Evolutionary conservation across 2,329 filamentous ascomycete species (phyloP).

Genomic region (Albophoma yamanashiensis): DNA sequence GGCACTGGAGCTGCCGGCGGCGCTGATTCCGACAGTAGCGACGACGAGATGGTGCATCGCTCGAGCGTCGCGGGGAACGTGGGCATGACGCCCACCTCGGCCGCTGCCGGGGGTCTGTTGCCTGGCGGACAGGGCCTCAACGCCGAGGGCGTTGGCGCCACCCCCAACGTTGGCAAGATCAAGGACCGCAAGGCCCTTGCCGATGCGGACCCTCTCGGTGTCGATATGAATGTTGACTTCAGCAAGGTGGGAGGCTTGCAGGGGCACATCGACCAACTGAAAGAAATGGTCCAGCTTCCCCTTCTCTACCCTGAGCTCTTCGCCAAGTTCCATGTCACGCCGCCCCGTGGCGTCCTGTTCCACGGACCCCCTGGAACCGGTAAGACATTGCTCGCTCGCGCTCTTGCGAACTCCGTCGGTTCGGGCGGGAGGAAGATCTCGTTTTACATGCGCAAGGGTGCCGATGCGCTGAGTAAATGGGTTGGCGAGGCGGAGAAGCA

Average conservation of each 20-base stretch:
- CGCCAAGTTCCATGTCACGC: constrained; percentile 80
- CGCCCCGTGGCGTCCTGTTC: constrained; percentile 88
- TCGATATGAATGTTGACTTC: constrained; percentile 87
- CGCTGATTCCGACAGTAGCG: constrained; percentile 90
- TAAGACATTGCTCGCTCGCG: constrained; percentile 92
- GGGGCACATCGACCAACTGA: constrained; percentile 90
- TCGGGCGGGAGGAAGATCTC: constrained; percentile 88
- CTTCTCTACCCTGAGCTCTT: constrained; percentile 94
- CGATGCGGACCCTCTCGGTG: constrained; percentile 87
- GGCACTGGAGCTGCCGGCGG: constrained; percentile 65
- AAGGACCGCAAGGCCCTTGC: constrained; percentile 88
- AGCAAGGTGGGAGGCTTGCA: constrained; percentile 88
- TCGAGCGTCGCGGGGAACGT: constrained; percentile 47
- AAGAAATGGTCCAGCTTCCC: constrained; percentile 96
- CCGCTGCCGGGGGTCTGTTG: constrained; percentile 34
- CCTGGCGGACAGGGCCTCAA: constrained; percentile 27
- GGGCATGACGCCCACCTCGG: constrained; percentile 47
- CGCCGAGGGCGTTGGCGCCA: constrained; percentile 33
- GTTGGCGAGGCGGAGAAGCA: constrained; percentile 97
- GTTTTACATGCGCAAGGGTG: constrained; percentile 99
- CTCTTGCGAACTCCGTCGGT: constrained; percentile 82
- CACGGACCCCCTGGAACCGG: constrained; percentile 95
- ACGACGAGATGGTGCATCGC: constrained; percentile 72
- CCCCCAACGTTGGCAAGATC: constrained; percentile 83
- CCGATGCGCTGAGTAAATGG: constrained; percentile 96